Percentiles rank a stretch among this genome's conserved stretches.
Conservation (phyloP, 305 asterid genomes). For the Fraxinus greggii region DNA sequence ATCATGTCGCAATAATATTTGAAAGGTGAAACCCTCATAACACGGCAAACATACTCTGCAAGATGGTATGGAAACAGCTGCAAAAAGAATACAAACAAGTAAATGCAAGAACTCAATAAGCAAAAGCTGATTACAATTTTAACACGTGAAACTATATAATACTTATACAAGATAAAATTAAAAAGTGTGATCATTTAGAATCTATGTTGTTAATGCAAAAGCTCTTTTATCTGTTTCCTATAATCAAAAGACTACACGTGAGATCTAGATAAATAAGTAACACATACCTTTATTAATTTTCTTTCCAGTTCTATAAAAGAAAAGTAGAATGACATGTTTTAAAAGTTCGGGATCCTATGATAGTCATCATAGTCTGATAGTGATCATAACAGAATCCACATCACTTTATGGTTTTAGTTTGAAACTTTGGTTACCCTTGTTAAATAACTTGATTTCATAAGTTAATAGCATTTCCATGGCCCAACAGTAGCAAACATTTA, state of each 20-base stretch:
- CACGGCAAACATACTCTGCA: constrained; percentile 94
- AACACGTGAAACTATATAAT: constrained; percentile 4
- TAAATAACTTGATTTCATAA: neutral
- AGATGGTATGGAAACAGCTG: constrained; percentile 98
- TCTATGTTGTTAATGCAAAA: neutral
- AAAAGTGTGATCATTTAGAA: neutral
- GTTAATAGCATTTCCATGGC: neutral
- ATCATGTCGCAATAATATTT: constrained; percentile 94
- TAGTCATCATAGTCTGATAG: neutral
- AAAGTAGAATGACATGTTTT: neutral
- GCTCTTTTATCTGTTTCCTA: neutral
- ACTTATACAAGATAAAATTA: neutral
- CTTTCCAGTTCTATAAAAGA: neutral
- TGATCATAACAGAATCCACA: neutral
- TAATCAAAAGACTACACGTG: neutral
- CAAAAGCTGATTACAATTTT: constrained; percentile 3
- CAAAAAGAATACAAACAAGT: constrained; percentile 35
- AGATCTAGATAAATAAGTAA: neutral
- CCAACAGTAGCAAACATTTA: neutral
- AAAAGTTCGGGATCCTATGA: neutral
- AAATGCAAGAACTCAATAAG: constrained; percentile 21
- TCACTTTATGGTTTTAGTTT: neutral
- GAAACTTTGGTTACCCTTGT: neutral
- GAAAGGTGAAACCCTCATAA: constrained; percentile 95
- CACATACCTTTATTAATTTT: neutral